Conservation (phyloP, 2,329 filamentous ascomycete species). For the Thelonectria blattea region DNA sequence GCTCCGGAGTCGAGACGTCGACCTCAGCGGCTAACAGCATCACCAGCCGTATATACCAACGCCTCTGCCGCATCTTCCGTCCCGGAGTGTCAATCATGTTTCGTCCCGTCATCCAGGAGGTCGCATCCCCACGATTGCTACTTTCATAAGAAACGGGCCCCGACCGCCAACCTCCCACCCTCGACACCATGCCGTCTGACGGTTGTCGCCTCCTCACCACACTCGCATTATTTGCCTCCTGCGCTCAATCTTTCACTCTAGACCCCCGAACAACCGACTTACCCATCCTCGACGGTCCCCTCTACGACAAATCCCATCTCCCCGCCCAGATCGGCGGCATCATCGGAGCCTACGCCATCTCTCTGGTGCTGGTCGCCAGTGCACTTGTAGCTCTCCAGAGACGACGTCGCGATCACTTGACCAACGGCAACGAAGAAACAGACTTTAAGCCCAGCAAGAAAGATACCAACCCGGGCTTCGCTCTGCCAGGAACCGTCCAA, state of each 20-base stretch:
- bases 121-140: constrained; percentile 44
- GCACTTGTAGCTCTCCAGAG: constrained; percentile 67
- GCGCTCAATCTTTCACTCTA: constrained; percentile 36
- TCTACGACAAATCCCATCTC: constrained; percentile 68
- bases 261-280: constrained; percentile 51
- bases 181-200: constrained; percentile 50
- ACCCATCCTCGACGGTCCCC: constrained; percentile 63
- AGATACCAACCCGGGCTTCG: constrained; percentile 33
- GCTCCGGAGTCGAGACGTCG: constrained; percentile 38
- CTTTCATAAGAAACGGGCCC: constrained; percentile 40
- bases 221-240: constrained; percentile 36
- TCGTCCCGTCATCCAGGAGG: constrained; percentile 55
- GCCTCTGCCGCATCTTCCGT: constrained; percentile 49
- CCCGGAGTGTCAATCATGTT: constrained; percentile 55
- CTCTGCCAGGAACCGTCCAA: constrained; percentile 5
- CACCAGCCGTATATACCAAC: constrained; percentile 65
- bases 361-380: constrained; percentile 74
- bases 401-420: constrained; percentile 58
- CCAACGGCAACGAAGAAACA: constrained; percentile 58
- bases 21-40: constrained; percentile 51
- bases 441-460: constrained; percentile 43
- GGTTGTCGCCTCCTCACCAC: constrained; percentile 35
- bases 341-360: constrained; percentile 81
- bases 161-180: constrained; percentile 29
- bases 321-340: constrained; percentile 85